Evolutionary conservation across 441 rosid species (phyloP).

Genomic region (Breynia disticha): DNA sequence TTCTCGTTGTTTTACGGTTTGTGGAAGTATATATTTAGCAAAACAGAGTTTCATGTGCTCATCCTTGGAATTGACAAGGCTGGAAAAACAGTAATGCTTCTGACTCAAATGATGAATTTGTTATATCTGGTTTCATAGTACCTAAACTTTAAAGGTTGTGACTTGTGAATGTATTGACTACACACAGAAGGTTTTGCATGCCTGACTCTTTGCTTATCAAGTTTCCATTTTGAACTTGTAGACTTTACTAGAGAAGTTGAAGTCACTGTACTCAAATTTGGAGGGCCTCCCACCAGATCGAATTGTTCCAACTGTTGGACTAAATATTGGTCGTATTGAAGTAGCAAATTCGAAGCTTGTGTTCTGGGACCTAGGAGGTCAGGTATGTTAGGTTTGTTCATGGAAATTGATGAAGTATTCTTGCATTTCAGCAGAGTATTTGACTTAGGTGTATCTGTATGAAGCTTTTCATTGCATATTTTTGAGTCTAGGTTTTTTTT

Average conservation of each 20-base stretch:
- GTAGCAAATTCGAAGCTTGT: constrained; percentile 72
- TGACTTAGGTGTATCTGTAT: background rate
- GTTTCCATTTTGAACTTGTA: constrained; percentile 16
- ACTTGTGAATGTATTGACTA: background rate
- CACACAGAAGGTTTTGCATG: background rate
- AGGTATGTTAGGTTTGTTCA: constrained; percentile 33
- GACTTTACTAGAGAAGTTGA: constrained; percentile 91
- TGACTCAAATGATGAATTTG: constrained; percentile 1
- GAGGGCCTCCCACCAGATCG: constrained; percentile 97
- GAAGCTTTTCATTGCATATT: background rate
- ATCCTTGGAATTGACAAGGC: constrained; percentile 96
- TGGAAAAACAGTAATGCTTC: constrained; percentile 73
- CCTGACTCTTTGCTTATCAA: constrained; percentile 5
- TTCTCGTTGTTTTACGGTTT: constrained; percentile 94
- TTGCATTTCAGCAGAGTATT: background rate
- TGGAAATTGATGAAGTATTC: background rate
- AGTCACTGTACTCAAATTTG: constrained; percentile 61
- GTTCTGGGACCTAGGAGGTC: constrained; percentile 98
- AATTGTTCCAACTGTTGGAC: constrained; percentile 92
- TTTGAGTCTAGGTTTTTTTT: background rate
- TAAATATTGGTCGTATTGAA: constrained; percentile 87
- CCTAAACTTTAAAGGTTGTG: background rate
- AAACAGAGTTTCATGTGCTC: constrained; percentile 87
- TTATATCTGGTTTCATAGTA: background rate
- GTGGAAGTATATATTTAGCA: constrained; percentile 73